Base-by-base conservation (phyloP, 1,139 yeast genomes). In the Blastobotrys aristatus region DNA sequence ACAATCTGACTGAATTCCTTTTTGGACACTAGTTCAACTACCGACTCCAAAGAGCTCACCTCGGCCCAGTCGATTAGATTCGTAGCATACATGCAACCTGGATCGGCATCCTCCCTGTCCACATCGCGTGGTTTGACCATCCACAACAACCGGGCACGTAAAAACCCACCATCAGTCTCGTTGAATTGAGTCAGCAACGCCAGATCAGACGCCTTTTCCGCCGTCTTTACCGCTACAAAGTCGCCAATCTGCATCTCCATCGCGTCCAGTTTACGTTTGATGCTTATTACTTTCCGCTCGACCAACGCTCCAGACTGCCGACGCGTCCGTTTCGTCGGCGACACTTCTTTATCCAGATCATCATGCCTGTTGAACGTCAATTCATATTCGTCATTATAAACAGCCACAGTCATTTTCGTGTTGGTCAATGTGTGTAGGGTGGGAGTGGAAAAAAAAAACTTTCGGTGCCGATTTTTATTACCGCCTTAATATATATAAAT, bases 311-410 rank as follows among this genome's bases (percentile, higher is more conserved):
- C 11, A 14, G 14, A 17, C 21, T 4, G 13, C 6, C 37, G 37
- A 34, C 33, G 29, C 14, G 22, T 40, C 3, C 21, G 35, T 20
- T 17, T 21, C 29, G 37, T 31, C 10, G 29, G 37, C 21, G 21
- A 21, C 4, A 13, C 32, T 21, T 41, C 46, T 14, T 44, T 41
- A 5, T 36, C 41, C 10, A 6, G n/a, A 8, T 13, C 14, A 31
- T 41, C 46, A n/a, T 44, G 43, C 16, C 37, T 21, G n/a, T 40
- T 43, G 32, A 33, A 40, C 21, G 38, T 46, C 13, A 38, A 18
- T 29, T 49, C 46, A 24, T 26, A 43, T 6, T 47, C 45, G 21
- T 44, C 47, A 31, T 31, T 14, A 31, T 31, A 14, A 31, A 31
- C 16, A 10, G 16, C 6, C n/a, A 18, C 10, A 31, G 16, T 31